phyloP scores from a whole-genome alignment of 2,329 filamentous ascomycete species.

The Aspergillus felis region DNA sequence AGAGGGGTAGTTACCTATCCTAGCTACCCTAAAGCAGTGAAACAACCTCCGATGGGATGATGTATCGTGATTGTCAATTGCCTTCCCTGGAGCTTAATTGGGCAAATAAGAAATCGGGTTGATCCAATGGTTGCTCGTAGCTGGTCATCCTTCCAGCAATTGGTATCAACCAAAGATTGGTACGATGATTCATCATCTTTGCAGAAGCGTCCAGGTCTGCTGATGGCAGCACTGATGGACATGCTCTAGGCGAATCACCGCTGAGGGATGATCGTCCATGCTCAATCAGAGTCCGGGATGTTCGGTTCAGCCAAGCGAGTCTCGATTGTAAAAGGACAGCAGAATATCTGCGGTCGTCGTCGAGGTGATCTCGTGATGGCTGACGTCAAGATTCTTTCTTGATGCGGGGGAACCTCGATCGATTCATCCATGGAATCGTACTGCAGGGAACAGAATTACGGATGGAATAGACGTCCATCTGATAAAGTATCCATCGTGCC shows the following conservation, averaged over 20 bases:
- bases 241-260: neutral
- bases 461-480: neutral
- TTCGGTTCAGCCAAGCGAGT: neutral
- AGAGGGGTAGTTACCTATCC: constrained; percentile 12
- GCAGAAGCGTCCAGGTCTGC: neutral
- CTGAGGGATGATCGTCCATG: neutral
- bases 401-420: constrained; percentile 6
- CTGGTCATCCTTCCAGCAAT: neutral
- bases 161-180: neutral
- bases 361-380: neutral
- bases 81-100: neutral
- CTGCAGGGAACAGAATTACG: neutral
- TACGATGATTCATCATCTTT: constrained; percentile 6
- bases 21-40: constrained; percentile 1
- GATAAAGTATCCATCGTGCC: neutral
- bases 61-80: constrained; percentile 1
- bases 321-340: neutral
- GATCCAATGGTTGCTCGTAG: constrained; percentile 8
- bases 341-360: neutral
- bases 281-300: neutral
- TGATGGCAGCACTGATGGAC: neutral
- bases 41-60: constrained; percentile 7
- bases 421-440: neutral
- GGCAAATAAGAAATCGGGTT: neutral
- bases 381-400: constrained; percentile 14